phyloP scores from a whole-genome alignment of 2,329 filamentous ascomycete genomes.

The Aspergillus terreus region DNA sequence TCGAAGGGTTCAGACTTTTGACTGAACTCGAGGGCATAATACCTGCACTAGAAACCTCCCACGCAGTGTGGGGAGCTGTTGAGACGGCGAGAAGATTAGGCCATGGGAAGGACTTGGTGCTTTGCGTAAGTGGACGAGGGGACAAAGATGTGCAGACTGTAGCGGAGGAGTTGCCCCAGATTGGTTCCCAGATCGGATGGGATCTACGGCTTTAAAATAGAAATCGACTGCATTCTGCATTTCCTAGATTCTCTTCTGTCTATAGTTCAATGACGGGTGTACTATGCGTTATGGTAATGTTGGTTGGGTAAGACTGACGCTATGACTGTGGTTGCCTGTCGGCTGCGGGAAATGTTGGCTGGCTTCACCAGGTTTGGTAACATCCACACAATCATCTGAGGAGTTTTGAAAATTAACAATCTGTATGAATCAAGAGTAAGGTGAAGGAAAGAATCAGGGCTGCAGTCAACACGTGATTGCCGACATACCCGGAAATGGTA shows the following conservation, averaged over 20 bases:
- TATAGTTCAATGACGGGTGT: too few species aligned
- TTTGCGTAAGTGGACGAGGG: constrained; percentile 84
- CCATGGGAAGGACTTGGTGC: constrained; percentile 79
- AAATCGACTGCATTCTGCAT: too few species aligned
- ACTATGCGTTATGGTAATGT: too few species aligned
- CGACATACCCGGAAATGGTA: not conserved
- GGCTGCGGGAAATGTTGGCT: too few species aligned
- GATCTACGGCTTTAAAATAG: constrained; percentile 28
- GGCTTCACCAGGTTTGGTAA: too few species aligned
- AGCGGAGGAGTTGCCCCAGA: constrained; percentile 78
- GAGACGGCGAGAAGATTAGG: constrained; percentile 86
- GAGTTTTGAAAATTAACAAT: too few species aligned
- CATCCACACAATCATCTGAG: too few species aligned
- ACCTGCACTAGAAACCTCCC: constrained; percentile 84
- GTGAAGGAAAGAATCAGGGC: not conserved
- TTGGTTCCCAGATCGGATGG: constrained; percentile 78
- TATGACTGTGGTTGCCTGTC: too few species aligned
- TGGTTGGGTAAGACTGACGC: too few species aligned
- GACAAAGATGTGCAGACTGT: constrained; percentile 98
- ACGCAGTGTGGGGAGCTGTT: constrained; percentile 82
- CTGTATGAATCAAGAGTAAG: too few species aligned
- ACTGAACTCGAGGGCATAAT: constrained; percentile 92
- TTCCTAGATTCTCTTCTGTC: too few species aligned
- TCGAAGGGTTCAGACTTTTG: constrained; percentile 77
- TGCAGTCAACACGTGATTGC: not conserved